Percentiles rank a stretch among this genome's conserved stretches.
Evolutionary conservation across 805 yeast species (phyloP).

Genomic region (Candida jianshihensis): DNA sequence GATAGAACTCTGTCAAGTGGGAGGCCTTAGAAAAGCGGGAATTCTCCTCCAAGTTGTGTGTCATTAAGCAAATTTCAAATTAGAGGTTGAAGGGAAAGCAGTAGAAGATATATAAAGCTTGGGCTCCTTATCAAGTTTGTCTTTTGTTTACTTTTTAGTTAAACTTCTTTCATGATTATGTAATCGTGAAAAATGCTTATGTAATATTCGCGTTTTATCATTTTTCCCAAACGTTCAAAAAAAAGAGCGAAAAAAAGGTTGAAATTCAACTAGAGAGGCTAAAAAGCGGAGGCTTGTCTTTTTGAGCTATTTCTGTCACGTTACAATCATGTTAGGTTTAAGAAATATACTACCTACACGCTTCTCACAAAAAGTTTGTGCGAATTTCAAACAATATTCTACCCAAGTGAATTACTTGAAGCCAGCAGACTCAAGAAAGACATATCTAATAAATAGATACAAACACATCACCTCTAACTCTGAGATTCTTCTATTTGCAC

Average conservation of each 20-base stretch:
- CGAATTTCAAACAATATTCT: conserved; percentile 28
- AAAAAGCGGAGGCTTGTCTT: too few species aligned
- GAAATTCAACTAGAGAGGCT: too few species aligned
- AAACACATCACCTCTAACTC: conserved; percentile 58
- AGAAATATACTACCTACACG: conserved; percentile 2
- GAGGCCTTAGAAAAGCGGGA: conserved; percentile 19
- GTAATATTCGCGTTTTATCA: too few species aligned
- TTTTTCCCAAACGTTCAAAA: too few species aligned
- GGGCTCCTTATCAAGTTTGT: too few species aligned
- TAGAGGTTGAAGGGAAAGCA: too few species aligned
- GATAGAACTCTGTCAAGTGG: conserved; percentile 23
- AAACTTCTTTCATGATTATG: too few species aligned
- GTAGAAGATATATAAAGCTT: too few species aligned
- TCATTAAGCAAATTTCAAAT: too few species aligned
- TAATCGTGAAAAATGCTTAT: too few species aligned
- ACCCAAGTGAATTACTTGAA: conserved; percentile 38
- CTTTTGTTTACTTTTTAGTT: too few species aligned
- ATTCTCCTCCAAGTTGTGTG: too few species aligned
- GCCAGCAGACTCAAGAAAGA: conserved; percentile 68
- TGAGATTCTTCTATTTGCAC: conserved; percentile 70
- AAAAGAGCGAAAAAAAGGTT: neutral
- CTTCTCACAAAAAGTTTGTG: neutral
- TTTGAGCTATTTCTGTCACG: neutral
- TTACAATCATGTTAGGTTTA: conserved; percentile 2
- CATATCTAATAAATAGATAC: conserved; percentile 77